Percentiles rank a stretch among this genome's conserved stretches.
Evolutionary conservation across 345 rosid species (phyloP).

Genomic region (Populus nigra): DNA sequence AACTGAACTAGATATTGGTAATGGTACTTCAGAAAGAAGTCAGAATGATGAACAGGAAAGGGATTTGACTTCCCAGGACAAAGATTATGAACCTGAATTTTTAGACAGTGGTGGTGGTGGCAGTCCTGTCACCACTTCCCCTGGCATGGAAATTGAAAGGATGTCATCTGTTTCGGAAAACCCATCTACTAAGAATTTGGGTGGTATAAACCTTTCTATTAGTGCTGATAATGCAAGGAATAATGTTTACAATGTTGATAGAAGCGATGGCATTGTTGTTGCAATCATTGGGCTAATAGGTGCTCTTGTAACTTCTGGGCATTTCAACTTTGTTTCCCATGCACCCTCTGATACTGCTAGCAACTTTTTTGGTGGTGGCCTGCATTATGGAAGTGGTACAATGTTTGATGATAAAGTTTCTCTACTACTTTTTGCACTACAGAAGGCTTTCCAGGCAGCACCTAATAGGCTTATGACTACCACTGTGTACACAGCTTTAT

Average conservation of each 20-base stretch:
- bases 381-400: slow-evolving; percentile 67
- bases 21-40: slow-evolving; percentile 35
- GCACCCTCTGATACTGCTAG: slow-evolving; percentile 54
- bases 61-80: slow-evolving; percentile 38
- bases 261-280: slow-evolving; percentile 82
- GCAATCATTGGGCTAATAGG: slow-evolving; percentile 85
- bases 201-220: slow-evolving; percentile 93
- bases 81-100: slow-evolving; percentile 35
- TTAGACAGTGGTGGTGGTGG: slow-evolving; percentile 31
- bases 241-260: slow-evolving; percentile 83
- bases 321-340: slow-evolving; percentile 60
- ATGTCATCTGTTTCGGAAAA: slow-evolving; percentile 61
- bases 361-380: slow-evolving; percentile 60
- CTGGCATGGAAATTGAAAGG: slow-evolving; percentile 48
- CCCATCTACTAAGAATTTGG: slow-evolving; percentile 54
- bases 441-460: slow-evolving; percentile 89
- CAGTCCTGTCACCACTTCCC: slow-evolving; percentile 38
- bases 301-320: slow-evolving; percentile 77
- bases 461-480: slow-evolving; percentile 86
- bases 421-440: slow-evolving; percentile 86
- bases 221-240: slow-evolving; percentile 95
- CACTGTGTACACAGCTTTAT: slow-evolving; percentile 78
- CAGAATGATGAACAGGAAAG: slow-evolving; percentile 41
- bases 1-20: slow-evolving; percentile 35
- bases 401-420: slow-evolving; percentile 97